phyloP scores from a whole-genome alignment of 2,329 filamentous ascomycete species.

The Xylariaceae sp. region DNA sequence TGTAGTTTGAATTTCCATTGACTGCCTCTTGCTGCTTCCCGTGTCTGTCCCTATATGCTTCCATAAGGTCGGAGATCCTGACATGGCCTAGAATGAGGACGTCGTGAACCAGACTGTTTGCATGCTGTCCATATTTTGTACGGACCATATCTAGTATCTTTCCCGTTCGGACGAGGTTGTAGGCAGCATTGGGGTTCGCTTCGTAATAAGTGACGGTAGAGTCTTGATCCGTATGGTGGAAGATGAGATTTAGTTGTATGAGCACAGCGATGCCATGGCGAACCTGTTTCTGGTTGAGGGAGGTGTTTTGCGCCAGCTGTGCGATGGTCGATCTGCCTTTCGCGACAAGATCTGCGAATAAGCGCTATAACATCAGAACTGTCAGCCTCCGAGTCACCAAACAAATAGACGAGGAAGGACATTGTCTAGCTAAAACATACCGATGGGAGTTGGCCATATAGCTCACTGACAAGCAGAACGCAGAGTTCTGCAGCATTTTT shows the following conservation, averaged over 20 bases:
- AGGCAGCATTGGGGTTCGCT: slow-evolving; percentile 77
- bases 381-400: slow-evolving; percentile 17
- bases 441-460: slow-evolving; percentile 88
- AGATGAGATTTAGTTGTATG: slow-evolving; percentile 85
- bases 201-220: slow-evolving; percentile 76
- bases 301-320: slow-evolving; percentile 71
- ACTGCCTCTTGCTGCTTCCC: slow-evolving; percentile 33
- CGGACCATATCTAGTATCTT: slow-evolving; percentile 80
- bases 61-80: slow-evolving; percentile 68
- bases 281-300: slow-evolving; percentile 73
- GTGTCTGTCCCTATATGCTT: slow-evolving; percentile 55
- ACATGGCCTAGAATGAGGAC: slow-evolving; percentile 79
- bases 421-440: slow-evolving; percentile 57
- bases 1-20: slow-evolving; percentile 31
- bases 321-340: slow-evolving; percentile 75
- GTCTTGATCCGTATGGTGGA: slow-evolving; percentile 67
- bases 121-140: slow-evolving; percentile 72
- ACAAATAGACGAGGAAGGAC: neutral
- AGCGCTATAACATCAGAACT: slow-evolving; percentile 61
- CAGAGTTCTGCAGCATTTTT: slow-evolving; percentile 86
- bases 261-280: slow-evolving; percentile 82
- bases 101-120: slow-evolving; percentile 73
- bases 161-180: slow-evolving; percentile 78
- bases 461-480: slow-evolving; percentile 83
- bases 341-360: slow-evolving; percentile 77